A percentile compares a stretch with the other conserved stretches of the same genome.
phyloP scores from a whole-genome alignment of 2,329 filamentous ascomycete species.

The Trichothecium sympodiale region DNA sequence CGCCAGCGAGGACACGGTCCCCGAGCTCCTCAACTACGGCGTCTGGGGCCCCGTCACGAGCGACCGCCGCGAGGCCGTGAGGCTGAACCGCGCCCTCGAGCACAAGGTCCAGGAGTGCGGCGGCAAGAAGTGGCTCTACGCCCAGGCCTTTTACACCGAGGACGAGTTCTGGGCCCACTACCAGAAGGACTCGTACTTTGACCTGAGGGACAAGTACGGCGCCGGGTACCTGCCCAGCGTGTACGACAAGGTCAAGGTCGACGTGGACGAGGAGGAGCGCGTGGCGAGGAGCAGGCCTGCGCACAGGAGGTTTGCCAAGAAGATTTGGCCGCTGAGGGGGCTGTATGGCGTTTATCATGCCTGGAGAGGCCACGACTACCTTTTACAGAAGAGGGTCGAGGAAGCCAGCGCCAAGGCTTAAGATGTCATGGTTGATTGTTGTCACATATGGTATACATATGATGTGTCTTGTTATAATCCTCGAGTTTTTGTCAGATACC shows the following conservation, averaged over 20 bases:
- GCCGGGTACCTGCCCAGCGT: constrained; percentile 51
- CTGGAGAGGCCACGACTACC: constrained; percentile 32
- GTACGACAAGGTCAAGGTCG: constrained; percentile 55
- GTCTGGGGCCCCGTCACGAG: constrained; percentile 44
- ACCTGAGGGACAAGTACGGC: constrained; percentile 44
- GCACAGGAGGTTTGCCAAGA: constrained; percentile 15
- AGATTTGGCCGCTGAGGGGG: constrained; percentile 31
- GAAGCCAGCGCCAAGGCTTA: neutral
- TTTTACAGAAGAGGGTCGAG: constrained; percentile 22
- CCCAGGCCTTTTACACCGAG: constrained; percentile 56
- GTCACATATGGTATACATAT: constrained; percentile 1
- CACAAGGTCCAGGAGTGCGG: constrained; percentile 43
- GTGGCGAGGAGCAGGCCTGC: constrained; percentile 15
- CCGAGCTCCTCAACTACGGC: constrained; percentile 48
- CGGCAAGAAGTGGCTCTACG: constrained; percentile 62
- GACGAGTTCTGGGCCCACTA: constrained; percentile 60
- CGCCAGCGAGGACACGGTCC: constrained; percentile 19
- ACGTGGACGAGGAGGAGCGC: constrained; percentile 22
- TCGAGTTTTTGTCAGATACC: too few species aligned
- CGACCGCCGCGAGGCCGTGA: constrained; percentile 33
- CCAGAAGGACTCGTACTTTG: constrained; percentile 47
- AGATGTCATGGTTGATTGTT: neutral
- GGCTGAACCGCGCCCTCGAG: constrained; percentile 49
- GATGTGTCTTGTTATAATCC: too few species aligned
- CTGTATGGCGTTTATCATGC: constrained; percentile 35